phyloP scores from a whole-genome alignment of 2,329 filamentous ascomycete species.

The Magnaporthales sp. region DNA sequence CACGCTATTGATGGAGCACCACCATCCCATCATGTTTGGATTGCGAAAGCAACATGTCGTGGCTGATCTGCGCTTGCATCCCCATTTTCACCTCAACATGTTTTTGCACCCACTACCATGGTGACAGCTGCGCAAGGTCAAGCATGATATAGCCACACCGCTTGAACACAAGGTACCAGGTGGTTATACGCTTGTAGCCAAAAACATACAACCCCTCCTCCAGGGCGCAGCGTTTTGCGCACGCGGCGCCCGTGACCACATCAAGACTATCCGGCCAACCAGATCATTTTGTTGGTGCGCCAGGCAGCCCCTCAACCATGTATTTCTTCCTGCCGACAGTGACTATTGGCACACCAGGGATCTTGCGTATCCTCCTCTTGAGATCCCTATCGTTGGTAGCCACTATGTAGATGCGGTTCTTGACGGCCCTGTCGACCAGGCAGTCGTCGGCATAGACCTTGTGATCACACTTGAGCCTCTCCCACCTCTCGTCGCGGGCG shows the following conservation, averaged over 20 bases:
- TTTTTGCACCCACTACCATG: background rate
- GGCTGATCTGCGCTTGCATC: background rate
- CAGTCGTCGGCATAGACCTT: constrained; percentile 86
- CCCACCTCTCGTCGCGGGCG: constrained; percentile 82
- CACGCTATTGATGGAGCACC: background rate
- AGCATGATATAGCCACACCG: background rate
- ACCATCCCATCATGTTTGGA: background rate
- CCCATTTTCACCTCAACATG: background rate
- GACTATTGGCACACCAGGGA: constrained; percentile 60
- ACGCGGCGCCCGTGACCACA: background rate
- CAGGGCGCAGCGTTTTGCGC: background rate
- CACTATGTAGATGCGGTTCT: constrained; percentile 70
- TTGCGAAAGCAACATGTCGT: background rate
- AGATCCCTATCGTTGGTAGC: constrained; percentile 54
- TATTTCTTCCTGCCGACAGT: constrained; percentile 86
- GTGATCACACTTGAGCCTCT: constrained; percentile 80
- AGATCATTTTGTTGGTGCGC: constrained; percentile 59
- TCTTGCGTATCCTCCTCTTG: constrained; percentile 76
- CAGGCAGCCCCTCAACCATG: constrained; percentile 83
- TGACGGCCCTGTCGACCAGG: constrained; percentile 64
- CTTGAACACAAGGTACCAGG: background rate
- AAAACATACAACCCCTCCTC: background rate
- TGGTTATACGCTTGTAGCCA: background rate
- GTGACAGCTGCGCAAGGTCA: background rate
- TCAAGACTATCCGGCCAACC: background rate